Percentiles rank a stretch among this genome's conserved stretches.
Evolutionary conservation across 108 stramenopile genomes (phyloP).

Genomic region (Cyclotella baltica): DNA sequence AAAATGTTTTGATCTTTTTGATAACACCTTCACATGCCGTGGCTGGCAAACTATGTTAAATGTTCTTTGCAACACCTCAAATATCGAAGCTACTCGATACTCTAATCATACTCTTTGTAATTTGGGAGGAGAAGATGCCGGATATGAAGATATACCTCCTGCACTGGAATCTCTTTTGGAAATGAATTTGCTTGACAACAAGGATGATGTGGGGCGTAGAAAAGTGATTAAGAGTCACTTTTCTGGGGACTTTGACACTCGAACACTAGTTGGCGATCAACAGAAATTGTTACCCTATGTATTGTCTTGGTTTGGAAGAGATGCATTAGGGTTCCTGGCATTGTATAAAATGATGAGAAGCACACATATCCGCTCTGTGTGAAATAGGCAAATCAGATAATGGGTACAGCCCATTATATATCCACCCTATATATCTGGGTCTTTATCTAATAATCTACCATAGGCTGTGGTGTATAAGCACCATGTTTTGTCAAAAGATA

Average conservation of each 20-base stretch:
- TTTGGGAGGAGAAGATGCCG: no score
- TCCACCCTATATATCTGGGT: no score
- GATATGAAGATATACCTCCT: neutral
- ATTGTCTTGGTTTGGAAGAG: neutral
- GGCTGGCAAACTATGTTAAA: neutral
- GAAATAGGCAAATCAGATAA: no score
- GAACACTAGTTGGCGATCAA: neutral
- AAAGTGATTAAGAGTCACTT: neutral
- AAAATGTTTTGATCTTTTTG: neutral
- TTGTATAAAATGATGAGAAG: neutral
- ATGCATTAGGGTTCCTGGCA: neutral
- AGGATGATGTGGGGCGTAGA: neutral
- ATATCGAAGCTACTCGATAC: neutral
- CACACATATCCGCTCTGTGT: no score
- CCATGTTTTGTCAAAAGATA: no score
- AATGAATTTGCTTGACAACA: neutral
- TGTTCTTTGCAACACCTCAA: neutral
- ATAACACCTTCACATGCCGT: neutral
- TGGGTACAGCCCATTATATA: no score
- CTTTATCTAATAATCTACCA: no score
- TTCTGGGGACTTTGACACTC: neutral
- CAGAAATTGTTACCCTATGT: neutral
- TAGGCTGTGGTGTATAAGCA: no score
- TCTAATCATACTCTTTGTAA: neutral
- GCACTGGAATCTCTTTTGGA: neutral